Conservation (phyloP, 2,329 filamentous ascomycete species). For the Aspergillus sclerotialis region DNA sequence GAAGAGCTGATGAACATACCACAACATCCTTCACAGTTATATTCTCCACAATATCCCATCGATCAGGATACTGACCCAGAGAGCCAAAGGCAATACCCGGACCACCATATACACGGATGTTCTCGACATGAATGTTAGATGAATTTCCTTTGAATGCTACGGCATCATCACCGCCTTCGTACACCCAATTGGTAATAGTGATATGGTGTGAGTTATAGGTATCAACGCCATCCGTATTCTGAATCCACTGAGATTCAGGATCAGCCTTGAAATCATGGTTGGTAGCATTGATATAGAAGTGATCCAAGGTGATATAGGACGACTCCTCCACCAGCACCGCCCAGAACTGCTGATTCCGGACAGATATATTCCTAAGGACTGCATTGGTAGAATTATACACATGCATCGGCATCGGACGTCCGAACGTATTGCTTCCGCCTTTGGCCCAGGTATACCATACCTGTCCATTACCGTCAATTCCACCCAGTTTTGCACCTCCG, state of each 20-base stretch:
- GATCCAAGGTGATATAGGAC: constrained; percentile 47
- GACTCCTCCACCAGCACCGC: constrained; percentile 41
- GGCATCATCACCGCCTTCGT: constrained; percentile 29
- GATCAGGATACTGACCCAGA: constrained; percentile 32
- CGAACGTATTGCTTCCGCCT: constrained; percentile 41
- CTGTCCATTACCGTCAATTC: constrained; percentile 55
- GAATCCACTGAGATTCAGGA: constrained; percentile 30
- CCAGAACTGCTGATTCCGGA: constrained; percentile 47
- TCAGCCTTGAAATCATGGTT: constrained; percentile 25
- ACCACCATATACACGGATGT: constrained; percentile 32
- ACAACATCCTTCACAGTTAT: constrained; percentile 30
- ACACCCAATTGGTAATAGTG: constrained; percentile 41
- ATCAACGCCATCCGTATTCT: constrained; percentile 47
- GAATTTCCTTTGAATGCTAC: constrained; percentile 37
- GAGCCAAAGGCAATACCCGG: constrained; percentile 34
- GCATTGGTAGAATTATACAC: constrained; percentile 45
- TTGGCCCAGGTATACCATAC: constrained; percentile 49
- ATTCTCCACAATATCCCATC: constrained; percentile 31
- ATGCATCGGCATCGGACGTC: constrained; percentile 48
- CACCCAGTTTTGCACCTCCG: constrained; percentile 44
- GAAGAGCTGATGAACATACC: no score
- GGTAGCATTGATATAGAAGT: constrained; percentile 46
- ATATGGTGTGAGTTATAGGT: constrained; percentile 47
- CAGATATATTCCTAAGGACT: constrained; percentile 42
- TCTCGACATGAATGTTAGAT: constrained; percentile 33